Evolutionary conservation across 2,329 filamentous ascomycete genomes (phyloP).

Genomic region (Aspergillus phoenicis): DNA sequence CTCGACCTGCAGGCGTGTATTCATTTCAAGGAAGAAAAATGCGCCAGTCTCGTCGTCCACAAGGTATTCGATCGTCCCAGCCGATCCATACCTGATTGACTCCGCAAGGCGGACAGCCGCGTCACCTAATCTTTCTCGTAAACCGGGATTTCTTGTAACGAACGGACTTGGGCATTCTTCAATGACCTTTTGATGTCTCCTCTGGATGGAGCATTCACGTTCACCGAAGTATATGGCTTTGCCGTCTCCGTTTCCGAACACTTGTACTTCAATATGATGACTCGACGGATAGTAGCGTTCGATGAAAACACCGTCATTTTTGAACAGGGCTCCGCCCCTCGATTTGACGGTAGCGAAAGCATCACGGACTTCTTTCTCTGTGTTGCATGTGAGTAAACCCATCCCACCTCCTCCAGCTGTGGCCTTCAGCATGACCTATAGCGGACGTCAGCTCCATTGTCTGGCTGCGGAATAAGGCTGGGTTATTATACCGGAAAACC

Average conservation of each 20-base stretch:
- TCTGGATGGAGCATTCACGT: constrained; percentile 83
- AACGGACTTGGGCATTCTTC: constrained; percentile 85
- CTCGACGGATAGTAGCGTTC: constrained; percentile 80
- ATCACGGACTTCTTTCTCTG: constrained; percentile 67
- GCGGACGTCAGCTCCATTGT: constrained; percentile 3
- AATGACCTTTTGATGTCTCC: constrained; percentile 86
- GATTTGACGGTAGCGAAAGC: constrained; percentile 73
- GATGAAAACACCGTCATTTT: constrained; percentile 80
- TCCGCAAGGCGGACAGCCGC: constrained; percentile 69
- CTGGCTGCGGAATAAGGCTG: neutral
- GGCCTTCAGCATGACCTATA: constrained; percentile 71
- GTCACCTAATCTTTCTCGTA: constrained; percentile 64
- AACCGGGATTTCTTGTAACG: constrained; percentile 55
- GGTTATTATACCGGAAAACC: constrained; percentile 49
- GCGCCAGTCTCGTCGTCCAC: constrained; percentile 78
- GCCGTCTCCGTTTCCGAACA: constrained; percentile 81
- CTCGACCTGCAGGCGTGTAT: constrained; percentile 61
- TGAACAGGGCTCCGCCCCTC: constrained; percentile 77
- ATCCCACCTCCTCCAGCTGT: constrained; percentile 81
- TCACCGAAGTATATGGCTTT: constrained; percentile 83
- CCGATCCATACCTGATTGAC: constrained; percentile 71
- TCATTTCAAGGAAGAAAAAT: constrained; percentile 71
- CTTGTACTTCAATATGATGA: constrained; percentile 85
- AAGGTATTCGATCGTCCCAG: constrained; percentile 88
- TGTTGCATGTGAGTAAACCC: constrained; percentile 75